A percentile compares a stretch with the other conserved stretches of the same genome.
phyloP scores from a whole-genome alignment of 768 basidiomycete species.

The Mycena sanguinolenta region DNA sequence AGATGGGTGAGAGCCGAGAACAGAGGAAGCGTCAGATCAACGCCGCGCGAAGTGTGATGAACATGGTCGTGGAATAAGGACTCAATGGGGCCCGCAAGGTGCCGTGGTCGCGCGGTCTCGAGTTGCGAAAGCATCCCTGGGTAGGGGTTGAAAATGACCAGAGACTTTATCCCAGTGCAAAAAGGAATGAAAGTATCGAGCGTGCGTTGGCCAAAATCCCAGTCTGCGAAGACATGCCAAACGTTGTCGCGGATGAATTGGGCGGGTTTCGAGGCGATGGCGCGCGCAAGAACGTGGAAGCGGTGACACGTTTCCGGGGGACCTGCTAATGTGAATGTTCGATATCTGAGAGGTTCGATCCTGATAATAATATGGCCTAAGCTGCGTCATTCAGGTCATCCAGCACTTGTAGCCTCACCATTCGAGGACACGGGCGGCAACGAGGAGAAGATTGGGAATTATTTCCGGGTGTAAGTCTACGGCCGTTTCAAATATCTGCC shows the following conservation, averaged over 20 bases:
- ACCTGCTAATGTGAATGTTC: not conserved
- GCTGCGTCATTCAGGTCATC: too few species aligned
- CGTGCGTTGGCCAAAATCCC: too few species aligned
- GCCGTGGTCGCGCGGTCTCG: not conserved
- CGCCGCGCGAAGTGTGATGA: too few species aligned
- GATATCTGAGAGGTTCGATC: conserved; percentile 10
- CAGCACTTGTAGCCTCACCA: conserved; percentile 3
- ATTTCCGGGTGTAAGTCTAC: not conserved
- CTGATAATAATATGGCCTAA: not conserved
- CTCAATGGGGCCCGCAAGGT: not conserved
- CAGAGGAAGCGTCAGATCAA: not conserved
- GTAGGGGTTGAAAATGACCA: not conserved
- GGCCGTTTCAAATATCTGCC: conserved; percentile 7
- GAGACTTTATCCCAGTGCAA: not conserved
- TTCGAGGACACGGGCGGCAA: not conserved
- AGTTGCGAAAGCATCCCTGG: not conserved
- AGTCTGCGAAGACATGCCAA: not conserved
- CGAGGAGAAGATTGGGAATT: conserved; percentile 2
- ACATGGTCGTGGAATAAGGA: not conserved
- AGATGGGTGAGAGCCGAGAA: conserved; percentile 13
- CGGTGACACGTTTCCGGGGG: not conserved
- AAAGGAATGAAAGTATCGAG: not conserved
- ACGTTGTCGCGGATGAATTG: conserved; percentile 11
- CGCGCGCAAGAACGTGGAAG: not conserved
- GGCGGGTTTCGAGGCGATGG: not conserved